phyloP scores from a whole-genome alignment of 192 early-diverging fungal species.

The Entomortierella chlamydospora region DNA sequence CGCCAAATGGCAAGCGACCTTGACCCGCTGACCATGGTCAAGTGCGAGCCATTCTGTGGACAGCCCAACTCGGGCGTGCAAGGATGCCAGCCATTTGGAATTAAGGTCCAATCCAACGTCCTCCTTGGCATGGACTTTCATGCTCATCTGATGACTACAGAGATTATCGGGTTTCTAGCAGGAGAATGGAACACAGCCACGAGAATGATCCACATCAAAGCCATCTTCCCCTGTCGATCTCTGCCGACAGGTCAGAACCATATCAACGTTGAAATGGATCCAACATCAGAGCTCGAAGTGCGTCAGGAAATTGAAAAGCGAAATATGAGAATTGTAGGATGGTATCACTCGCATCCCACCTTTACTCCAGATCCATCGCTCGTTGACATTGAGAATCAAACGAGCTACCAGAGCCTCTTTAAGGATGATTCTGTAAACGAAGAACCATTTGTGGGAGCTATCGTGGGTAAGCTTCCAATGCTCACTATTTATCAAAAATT shows the following conservation, averaged over 20 bases:
- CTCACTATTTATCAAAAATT: neutral
- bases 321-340: slow-evolving; percentile 87
- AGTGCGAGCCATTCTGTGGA: slow-evolving; percentile 81
- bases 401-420: slow-evolving; percentile 85
- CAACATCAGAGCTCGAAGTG: slow-evolving; percentile 79
- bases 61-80: slow-evolving; percentile 70
- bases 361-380: slow-evolving; percentile 89
- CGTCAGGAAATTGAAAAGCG: slow-evolving; percentile 76
- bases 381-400: slow-evolving; percentile 93
- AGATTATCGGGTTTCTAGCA: slow-evolving; percentile 91
- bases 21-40: slow-evolving; percentile 86
- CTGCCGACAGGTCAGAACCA: slow-evolving; percentile 75
- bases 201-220: slow-evolving; percentile 63
- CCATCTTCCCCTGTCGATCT: slow-evolving; percentile 82
- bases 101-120: slow-evolving; percentile 79
- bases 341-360: slow-evolving; percentile 96
- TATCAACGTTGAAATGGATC: slow-evolving; percentile 93
- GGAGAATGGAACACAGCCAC: slow-evolving; percentile 75
- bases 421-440: slow-evolving; percentile 63
- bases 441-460: slow-evolving; percentile 92
- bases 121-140: slow-evolving; percentile 92
- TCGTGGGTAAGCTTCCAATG: slow-evolving; percentile 69
- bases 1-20: slow-evolving; percentile 57
- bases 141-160: slow-evolving; percentile 88
- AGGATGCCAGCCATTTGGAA: slow-evolving; percentile 85